Percentiles rank a stretch among this genome's conserved stretches.
Conservation (phyloP, 1,284 basidiomycete species). For the Leccinum pallidistipes region DNA sequence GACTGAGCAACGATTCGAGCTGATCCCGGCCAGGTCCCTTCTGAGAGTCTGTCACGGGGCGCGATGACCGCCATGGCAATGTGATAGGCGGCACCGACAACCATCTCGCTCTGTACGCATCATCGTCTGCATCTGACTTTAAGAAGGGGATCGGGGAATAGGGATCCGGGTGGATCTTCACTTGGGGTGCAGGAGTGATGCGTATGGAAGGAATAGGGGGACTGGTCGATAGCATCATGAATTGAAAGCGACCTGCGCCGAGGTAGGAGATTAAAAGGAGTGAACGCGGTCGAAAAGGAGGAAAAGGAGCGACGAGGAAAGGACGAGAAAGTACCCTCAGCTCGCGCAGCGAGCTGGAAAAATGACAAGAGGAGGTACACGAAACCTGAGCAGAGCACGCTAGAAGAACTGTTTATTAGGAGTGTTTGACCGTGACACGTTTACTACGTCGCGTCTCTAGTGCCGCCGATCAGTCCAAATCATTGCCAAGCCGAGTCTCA, state of each 20-base stretch:
- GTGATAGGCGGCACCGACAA: slow-evolving; percentile 55
- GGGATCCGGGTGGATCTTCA: slow-evolving; percentile 42
- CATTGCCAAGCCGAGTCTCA: not conserved
- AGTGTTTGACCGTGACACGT: not conserved
- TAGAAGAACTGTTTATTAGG: not conserved
- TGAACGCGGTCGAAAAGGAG: slow-evolving; percentile 1
- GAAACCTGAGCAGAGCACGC: not conserved
- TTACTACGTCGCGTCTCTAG: not conserved
- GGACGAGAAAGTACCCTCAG: not conserved
- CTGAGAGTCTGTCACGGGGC: slow-evolving; percentile 40
- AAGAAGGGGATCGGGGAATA: slow-evolving; percentile 56
- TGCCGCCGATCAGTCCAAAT: not conserved
- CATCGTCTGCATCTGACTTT: slow-evolving; percentile 35
- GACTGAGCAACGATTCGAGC: slow-evolving; percentile 61
- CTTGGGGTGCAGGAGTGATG: slow-evolving; percentile 59
- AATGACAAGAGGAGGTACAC: not conserved
- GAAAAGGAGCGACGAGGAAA: slow-evolving; percentile 8
- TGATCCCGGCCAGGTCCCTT: slow-evolving; percentile 61
- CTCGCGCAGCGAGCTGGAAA: slow-evolving; percentile 15
- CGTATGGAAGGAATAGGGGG: slow-evolving; percentile 61
- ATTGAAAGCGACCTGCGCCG: slow-evolving; percentile 49
- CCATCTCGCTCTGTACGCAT: slow-evolving; percentile 54
- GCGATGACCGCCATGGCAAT: slow-evolving; percentile 47
- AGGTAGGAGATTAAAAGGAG: slow-evolving; percentile 13
- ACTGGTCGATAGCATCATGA: slow-evolving; percentile 44